Percentiles rank a stretch among this genome's conserved stretches.
phyloP scores from a whole-genome alignment of 768 basidiomycete genomes.

The Neoboletus magnificus region DNA sequence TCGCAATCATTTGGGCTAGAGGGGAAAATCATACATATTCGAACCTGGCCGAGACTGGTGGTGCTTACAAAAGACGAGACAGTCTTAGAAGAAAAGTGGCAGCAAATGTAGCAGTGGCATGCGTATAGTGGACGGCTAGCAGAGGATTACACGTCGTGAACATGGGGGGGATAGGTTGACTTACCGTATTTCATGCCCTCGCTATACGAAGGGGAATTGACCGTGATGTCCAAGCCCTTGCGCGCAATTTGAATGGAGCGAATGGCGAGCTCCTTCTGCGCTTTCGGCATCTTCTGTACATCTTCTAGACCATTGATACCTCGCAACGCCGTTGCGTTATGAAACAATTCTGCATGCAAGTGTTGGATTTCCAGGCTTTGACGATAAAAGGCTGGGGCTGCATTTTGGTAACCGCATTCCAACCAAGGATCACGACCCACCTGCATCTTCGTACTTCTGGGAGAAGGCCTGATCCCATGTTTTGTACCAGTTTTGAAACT shows the following conservation, averaged over 20 bases:
- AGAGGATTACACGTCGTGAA: constrained; percentile 2
- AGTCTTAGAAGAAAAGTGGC: constrained; percentile 87
- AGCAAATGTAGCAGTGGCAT: constrained; percentile 91
- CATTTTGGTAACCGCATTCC: constrained; percentile 2
- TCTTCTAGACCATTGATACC: constrained; percentile 86
- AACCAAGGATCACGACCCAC: constrained; percentile 36
- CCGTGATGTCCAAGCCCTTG: constrained; percentile 78
- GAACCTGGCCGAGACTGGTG: not conserved
- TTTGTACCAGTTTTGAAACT: constrained; percentile 80
- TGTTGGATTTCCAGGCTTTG: constrained; percentile 87
- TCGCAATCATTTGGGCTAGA: constrained; percentile 83
- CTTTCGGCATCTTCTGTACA: constrained; percentile 75
- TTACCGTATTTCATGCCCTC: constrained; percentile 90
- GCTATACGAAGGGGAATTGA: constrained; percentile 78
- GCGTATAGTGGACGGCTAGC: constrained; percentile 83
- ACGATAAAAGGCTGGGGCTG: constrained; percentile 69
- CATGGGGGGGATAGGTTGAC: constrained; percentile 17
- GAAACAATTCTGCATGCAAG: constrained; percentile 80
- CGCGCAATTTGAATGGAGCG: constrained; percentile 81
- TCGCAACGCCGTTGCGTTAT: constrained; percentile 77
- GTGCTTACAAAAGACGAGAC: constrained; percentile 77
- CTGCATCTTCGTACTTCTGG: constrained; percentile 78
- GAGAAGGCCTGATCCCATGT: constrained; percentile 80
- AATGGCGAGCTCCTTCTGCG: constrained; percentile 76
- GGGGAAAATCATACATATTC: not conserved